Conservation (phyloP, 2,329 filamentous ascomycete species). For the Trichoderma breve region DNA sequence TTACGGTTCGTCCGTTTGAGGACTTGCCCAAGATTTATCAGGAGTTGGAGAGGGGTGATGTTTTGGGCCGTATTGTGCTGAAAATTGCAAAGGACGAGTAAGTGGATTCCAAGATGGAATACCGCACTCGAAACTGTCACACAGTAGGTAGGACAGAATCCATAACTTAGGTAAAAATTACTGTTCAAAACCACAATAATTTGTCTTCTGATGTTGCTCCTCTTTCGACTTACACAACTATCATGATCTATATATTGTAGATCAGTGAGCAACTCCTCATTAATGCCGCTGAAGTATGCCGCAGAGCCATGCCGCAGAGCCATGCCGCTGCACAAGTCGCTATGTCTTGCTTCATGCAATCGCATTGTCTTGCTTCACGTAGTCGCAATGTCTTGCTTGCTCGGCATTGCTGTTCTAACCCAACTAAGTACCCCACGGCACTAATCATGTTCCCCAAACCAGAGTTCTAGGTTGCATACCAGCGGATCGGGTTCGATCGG, state of each 20-base stretch:
- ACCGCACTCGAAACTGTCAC: too few species aligned
- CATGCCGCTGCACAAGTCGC: background rate
- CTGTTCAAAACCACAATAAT: background rate
- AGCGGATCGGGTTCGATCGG: background rate
- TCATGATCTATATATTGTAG: background rate
- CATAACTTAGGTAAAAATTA: background rate
- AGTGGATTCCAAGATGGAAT: background rate
- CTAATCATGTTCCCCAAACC: conserved; percentile 1
- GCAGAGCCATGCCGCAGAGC: background rate
- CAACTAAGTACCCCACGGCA: background rate
- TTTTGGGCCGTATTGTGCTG: conserved; percentile 21
- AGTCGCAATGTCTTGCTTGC: background rate
- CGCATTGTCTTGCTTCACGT: background rate
- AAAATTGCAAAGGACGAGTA: conserved; percentile 24
- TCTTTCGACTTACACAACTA: background rate
- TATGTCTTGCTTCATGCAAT: background rate
- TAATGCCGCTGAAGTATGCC: background rate
- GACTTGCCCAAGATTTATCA: conserved; percentile 22
- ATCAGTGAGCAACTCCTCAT: background rate
- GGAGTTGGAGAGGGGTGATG: conserved; percentile 21
- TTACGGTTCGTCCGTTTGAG: conserved; percentile 19
- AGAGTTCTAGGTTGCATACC: background rate
- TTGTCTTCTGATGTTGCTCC: background rate
- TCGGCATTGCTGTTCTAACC: background rate
- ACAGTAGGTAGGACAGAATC: background rate